Evolutionary conservation across 106 monocot species (phyloP), one percentile per base, ranked within the genome.

Genomic region (Gastrodia elata): DNA sequence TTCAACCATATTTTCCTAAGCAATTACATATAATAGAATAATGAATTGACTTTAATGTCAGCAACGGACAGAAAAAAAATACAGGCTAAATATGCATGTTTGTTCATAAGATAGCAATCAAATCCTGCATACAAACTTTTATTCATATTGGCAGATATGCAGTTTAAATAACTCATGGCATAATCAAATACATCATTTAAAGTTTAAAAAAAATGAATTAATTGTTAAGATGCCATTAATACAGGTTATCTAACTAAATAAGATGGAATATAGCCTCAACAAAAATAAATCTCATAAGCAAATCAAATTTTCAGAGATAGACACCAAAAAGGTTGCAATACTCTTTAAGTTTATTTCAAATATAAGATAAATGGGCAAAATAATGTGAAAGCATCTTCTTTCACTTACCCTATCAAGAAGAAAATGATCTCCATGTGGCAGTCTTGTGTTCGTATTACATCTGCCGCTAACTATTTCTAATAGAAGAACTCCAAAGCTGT

Each of bases 401-500:
- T 71, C 25, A 64, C 80, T 80, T 68, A 90, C 90, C 73, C 87
- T 81, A 77, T 90, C 90, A 42, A 84, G 87, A 74, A 90, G 90
- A 78, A 84, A 87, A 35, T 80, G 90, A 37, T 90, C 90, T 80
- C 80, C 90, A 74, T 26, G 71, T 71, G 90, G 87, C 46, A 90
- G 75, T 73, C 84, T 87, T 70, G 82, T 82, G 68, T 87, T 84
- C 39, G 82, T 84, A 75, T 87, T 87, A 22, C 84, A 82, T 75
- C 90, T 76, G 8, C 90, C 90, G 42, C 77, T 84, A 43, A 90
- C 90, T 69, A 90, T 90, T 82, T 90, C 90, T 43, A 90, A 67
- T 34, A 90, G 49, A 80, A 90, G 90, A 82, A 90, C 84, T 35
- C 90, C 90, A 74, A 84, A 90, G 49, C 90, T 84, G 40, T 90